Base-by-base conservation (phyloP, 23 red algal genomes). In the Pyropia yezoensis region DNA sequence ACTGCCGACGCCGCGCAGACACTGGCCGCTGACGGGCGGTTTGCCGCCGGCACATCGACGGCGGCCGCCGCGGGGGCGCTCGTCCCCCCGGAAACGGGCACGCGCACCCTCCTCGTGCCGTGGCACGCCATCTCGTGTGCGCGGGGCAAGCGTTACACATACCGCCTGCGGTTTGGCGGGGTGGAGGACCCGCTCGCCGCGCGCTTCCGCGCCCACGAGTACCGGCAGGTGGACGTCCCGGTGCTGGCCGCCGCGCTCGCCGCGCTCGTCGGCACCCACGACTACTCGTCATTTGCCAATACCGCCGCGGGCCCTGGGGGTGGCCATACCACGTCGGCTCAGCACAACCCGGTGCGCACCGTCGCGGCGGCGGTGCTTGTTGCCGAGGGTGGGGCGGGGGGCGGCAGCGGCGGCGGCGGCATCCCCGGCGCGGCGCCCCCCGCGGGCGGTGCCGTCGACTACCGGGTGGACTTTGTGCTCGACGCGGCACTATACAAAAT, bases 231-330 rank as follows among this genome's bases (percentile, higher is more conserved):
- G 39, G 75, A 80, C 53, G 21, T 73, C 13, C 21, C 13, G 2
- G 51, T 11, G 28, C 23, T 90, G 21, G 52, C 67, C 2, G 75
- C 61, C 23, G 67, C 76, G 33, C 34, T 80, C 14, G 54, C n/a
- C 14, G 66, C 60, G 57, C 91, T 91, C 50, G 45, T 87, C 5
- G 94, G 94, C 16, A 81, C 78, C n/a, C 94, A 98, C 71, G 94
- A 98, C 54, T 98, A 91, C 88, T 65, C 77, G n/a, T 76, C 86
- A 9, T 98, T 98, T 76, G 75, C 86, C 28, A 82, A 87, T 26
- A 32, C 77, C 27, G 54, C 61, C 33, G 54, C 52, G 34, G 33
- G 51, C 62, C 81, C 70, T n/a, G 60, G 30, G 2, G 83, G 83
- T 14, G 68, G 71, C 33, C 65, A 50, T 24, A 23, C 63, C 52